These are phyloP conservation scores for Malus asiatica DNA, from an alignment of 306 rosid genomes.

Conservation along the genomic window DNA sequence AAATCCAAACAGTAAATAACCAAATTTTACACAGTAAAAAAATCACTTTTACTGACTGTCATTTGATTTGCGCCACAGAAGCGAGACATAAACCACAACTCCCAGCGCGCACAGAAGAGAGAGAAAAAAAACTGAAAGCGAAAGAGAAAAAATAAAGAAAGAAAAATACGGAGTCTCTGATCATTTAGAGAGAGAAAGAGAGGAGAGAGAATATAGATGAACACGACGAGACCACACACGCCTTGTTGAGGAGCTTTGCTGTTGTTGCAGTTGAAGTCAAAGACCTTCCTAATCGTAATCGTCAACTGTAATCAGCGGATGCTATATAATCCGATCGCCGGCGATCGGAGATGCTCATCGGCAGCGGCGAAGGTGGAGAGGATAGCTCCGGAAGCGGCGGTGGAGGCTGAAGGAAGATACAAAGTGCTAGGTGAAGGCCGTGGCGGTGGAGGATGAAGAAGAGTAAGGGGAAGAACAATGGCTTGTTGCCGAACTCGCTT, in stretches of 20 bases:
- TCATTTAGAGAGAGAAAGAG: background rate
- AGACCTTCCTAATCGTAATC: background rate
- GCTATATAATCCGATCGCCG: slow-evolving; percentile 25
- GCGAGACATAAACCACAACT: background rate
- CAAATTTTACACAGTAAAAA: background rate
- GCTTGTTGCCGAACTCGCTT: slow-evolving; percentile 73
- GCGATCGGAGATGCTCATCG: slow-evolving; percentile 43
- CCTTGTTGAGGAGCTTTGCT: background rate
- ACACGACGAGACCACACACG: background rate
- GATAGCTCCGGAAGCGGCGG: slow-evolving; percentile 2
- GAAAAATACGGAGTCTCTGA: background rate
- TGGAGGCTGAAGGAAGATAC: slow-evolving; percentile 8
- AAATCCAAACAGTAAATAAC: background rate
- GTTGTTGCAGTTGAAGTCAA: slow-evolving; percentile 12
- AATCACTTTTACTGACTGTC: background rate
- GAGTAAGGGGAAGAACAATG: slow-evolving; percentile 62
- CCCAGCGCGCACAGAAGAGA: background rate
- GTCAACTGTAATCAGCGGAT: slow-evolving; percentile 14
- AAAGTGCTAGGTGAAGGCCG: slow-evolving; percentile 3
- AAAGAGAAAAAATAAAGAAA: background rate
- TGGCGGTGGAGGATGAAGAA: slow-evolving; percentile 25
- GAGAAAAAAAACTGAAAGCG: background rate
- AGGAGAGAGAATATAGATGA: background rate
- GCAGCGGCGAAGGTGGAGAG: slow-evolving; percentile 4
- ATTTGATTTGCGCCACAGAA: background rate